Evolutionary conservation across 257 asterid species (phyloP).

Genomic region (Cinchona pubescens): DNA sequence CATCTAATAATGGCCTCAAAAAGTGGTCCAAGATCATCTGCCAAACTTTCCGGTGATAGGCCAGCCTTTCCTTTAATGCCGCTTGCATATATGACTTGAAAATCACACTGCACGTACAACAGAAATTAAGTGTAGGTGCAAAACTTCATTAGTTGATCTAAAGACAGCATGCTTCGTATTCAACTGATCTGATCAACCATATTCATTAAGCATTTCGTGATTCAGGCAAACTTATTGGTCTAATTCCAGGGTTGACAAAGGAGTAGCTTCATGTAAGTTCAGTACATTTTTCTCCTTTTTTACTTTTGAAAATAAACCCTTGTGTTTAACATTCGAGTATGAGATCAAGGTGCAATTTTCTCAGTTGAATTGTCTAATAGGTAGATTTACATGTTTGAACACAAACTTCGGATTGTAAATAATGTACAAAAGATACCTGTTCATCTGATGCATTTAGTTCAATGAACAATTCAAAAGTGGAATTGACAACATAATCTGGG

Average conservation of each 20-base stretch:
- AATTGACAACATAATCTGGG: slow-evolving; percentile 85
- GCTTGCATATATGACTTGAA: slow-evolving; percentile 94
- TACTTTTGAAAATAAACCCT: neutral
- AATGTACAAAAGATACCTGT: slow-evolving; percentile 52
- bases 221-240: neutral
- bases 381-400: neutral
- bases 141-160: neutral
- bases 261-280: neutral
- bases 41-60: slow-evolving; percentile 80
- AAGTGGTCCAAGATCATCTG: slow-evolving; percentile 93
- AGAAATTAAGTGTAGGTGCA: neutral
- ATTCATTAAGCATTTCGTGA: neutral
- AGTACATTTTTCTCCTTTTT: neutral
- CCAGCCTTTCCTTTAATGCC: slow-evolving; percentile 97
- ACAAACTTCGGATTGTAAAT: neutral
- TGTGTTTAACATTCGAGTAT: neutral
- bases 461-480: slow-evolving; percentile 92
- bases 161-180: neutral
- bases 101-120: slow-evolving; percentile 80
- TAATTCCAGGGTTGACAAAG: neutral
- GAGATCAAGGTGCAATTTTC: neutral
- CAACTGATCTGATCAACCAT: neutral
- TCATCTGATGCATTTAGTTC: slow-evolving; percentile 95
- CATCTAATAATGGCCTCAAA: slow-evolving; percentile 87
- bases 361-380: neutral